Evolutionary conservation across 78 protist genomes (phyloP), one percentile per base, ranked within the genome.

Genomic region (Dictyostelium brefeldianum): DNA sequence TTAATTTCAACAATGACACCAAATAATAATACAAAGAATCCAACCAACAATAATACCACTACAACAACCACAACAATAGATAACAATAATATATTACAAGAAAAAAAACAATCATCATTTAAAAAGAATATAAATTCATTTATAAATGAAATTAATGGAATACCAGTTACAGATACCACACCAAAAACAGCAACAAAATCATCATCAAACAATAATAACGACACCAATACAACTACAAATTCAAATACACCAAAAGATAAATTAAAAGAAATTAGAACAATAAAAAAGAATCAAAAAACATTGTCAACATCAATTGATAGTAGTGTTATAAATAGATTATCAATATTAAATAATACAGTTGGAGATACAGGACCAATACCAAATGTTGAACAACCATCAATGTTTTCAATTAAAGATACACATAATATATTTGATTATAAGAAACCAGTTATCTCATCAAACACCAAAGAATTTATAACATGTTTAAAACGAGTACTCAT

Each of bases 381-480:
- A 46, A 73, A 47, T 73, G 29, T 73, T 29, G 59, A 73, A 20
- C 79, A 73, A 73, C 56, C 79, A 43, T 54, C 83, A 6, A 51
- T 78, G 46, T 78, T 56, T 62, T 57, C 93, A 48, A 71, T 87
- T 5, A 48, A 87, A 47, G 27, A 56, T 29, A 43, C 79, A 2
- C 47, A 78, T 25, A 87, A 87, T 87, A 87, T 87, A 43, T 87
- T 87, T 27, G 18, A 77, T 11, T 74, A 67, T 47, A 57, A 87
- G 20, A 47, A 62, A 25, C 93, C 93, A 48, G 51, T 22, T 17
- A 77, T 77, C 5, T 29, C 64, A 1, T 43, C 79, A 10, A 74
- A 65, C 1, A 43, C 93, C 18, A 74, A 56, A 64, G 80, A 51
- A 15, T 74, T 77, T 47, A 27, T 87, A 17, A 31, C 20, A 5